Evolutionary conservation across 2,329 filamentous ascomycete species (phyloP), one percentile per base, ranked within the genome.

Genomic region (Ceratocystis variospora): DNA sequence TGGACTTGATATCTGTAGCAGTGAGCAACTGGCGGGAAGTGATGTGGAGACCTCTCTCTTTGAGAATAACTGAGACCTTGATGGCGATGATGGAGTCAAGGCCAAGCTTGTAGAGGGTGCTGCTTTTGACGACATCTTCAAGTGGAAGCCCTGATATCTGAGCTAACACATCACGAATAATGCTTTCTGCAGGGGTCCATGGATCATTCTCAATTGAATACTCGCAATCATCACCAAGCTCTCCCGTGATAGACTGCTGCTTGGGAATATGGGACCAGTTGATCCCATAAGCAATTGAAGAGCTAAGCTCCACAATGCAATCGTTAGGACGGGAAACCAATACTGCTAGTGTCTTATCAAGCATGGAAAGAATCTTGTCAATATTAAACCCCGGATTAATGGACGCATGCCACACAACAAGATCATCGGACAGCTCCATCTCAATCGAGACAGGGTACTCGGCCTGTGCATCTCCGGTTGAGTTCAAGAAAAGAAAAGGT

Each of bases 41-140:
- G 0, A 96, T 74, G 12, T 76, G 74, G 6, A 96, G 75, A 0
- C 79, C 82, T 53, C 79, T 75, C 70, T 83, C 87, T 53, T 83
- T 85, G 3, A 96, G 77, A 6, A 91, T 77, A 0, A 87, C 82
- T 7, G 86, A 84, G 2, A 91, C 85, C 71, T 94, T 95, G 76
- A 96, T 94, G 1, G 90, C 87, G 69, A 87, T 93, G 73, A 96
- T 96, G 0, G 92, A 96, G 73, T 96, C 92, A 1, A 96, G 82
- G 0, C 92, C 92, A 1, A 96, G 80, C 69, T 94, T 86, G 74
- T 94, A 96, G 12, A 96, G 82, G 0, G 82, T 89, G 63, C 85
- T 82, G 0, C 79, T 77, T 66, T 79, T 80, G 2, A 76, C 74
- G 63, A 96, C 88, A 1, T 83, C 78, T 0, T 78, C 72, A 19